Percentiles rank a stretch among this genome's conserved stretches.
These are phyloP conservation scores for Balamuthia mandrillaris DNA, from an alignment of 208 protist species.

Conservation along the genomic window DNA sequence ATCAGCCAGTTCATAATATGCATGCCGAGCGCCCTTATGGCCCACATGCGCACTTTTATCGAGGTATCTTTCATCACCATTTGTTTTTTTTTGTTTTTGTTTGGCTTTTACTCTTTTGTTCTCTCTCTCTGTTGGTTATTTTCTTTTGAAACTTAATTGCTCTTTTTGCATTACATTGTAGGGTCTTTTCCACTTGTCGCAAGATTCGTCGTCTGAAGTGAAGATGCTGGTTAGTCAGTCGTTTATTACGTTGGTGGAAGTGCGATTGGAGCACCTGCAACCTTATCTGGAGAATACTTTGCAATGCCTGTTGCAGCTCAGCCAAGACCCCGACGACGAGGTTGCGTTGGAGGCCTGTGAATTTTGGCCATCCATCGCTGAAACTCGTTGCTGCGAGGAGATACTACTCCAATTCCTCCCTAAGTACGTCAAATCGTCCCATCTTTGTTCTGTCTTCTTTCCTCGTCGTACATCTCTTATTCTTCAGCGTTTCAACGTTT, in stretches of 20 bases:
- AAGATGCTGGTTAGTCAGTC: slow-evolving; percentile 55
- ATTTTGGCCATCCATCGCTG: slow-evolving; percentile 69
- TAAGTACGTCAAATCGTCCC: too few species aligned
- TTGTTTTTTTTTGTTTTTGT: not conserved
- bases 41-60: slow-evolving; percentile 50
- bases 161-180: not conserved
- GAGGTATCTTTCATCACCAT: not conserved
- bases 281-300: slow-evolving; percentile 55
- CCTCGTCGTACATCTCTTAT: not conserved
- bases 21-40: slow-evolving; percentile 47
- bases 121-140: not conserved
- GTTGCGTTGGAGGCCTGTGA: slow-evolving; percentile 73
- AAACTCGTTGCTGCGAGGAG: slow-evolving; percentile 36
- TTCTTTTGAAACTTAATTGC: not conserved
- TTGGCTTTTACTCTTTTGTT: not conserved
- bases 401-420: slow-evolving; percentile 22
- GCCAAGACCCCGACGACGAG: slow-evolving; percentile 38
- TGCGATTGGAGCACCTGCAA: slow-evolving; percentile 49
- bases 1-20: slow-evolving; percentile 53
- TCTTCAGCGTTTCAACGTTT: not conserved
- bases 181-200: slow-evolving; percentile 52
- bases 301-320: slow-evolving; percentile 55
- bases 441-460: too few species aligned
- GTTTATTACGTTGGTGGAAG: slow-evolving; percentile 58
- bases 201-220: slow-evolving; percentile 44